Evolutionary conservation across 108 stramenopile species (phyloP).

Genomic region (Cylindrotheca closterium): DNA sequence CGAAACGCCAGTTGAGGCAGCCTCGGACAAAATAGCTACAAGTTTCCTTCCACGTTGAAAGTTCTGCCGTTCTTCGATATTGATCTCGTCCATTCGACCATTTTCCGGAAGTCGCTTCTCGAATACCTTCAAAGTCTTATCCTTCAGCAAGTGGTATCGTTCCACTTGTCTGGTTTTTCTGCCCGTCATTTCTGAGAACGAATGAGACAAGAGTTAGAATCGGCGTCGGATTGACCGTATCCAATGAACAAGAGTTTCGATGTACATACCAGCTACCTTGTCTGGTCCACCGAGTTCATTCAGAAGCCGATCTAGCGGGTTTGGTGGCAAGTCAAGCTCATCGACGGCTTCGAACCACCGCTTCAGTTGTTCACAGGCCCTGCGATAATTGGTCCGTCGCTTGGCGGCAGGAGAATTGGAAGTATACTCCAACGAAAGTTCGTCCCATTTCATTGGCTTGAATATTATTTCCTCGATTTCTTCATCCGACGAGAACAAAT

Average conservation of each 20-base stretch:
- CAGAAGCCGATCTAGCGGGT: constrained; percentile 69
- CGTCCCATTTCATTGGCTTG: neutral
- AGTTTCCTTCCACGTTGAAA: constrained; percentile 73
- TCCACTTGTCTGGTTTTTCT: neutral
- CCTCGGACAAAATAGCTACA: constrained; percentile 85
- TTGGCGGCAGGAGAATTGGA: neutral
- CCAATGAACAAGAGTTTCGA: too few relatives aligned
- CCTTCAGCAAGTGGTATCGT: neutral
- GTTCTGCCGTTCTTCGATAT: constrained; percentile 60
- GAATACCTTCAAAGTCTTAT: neutral
- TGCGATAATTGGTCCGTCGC: neutral
- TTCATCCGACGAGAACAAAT: neutral
- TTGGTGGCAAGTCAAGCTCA: constrained; percentile 53
- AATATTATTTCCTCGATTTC: neutral
- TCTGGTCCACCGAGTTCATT: constrained; percentile 65
- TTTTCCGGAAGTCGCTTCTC: neutral
- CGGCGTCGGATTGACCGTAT: too few relatives aligned
- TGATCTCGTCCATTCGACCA: constrained; percentile 46
- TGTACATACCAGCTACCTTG: constrained; percentile 81
- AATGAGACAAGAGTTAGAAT: too few relatives aligned
- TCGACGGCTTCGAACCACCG: constrained; percentile 21
- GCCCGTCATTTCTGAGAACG: neutral
- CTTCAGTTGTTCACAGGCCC: neutral
- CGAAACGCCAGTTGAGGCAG: constrained; percentile 74
- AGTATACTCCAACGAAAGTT: neutral